phyloP scores from a whole-genome alignment of 495 filamentous ascomycete species.

The Annulohypoxylon stygium region DNA sequence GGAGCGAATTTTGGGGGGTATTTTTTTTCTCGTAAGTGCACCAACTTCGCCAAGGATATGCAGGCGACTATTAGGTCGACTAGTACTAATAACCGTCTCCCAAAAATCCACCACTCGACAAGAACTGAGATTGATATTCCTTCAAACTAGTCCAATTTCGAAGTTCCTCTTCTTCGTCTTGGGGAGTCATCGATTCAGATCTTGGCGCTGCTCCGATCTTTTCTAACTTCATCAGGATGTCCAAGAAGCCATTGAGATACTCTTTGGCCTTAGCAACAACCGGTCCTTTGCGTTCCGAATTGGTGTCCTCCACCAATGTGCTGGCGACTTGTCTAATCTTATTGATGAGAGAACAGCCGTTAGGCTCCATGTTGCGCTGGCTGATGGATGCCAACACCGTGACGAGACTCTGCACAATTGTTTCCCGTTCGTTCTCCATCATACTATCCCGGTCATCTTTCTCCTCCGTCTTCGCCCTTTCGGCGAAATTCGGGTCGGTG shows the following conservation, averaged over 20 bases:
- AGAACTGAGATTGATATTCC: slow-evolving; percentile 78
- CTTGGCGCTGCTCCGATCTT: slow-evolving; percentile 56
- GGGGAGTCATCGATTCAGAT: slow-evolving; percentile 52
- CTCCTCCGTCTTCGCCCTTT: slow-evolving; percentile 33
- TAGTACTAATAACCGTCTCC: slow-evolving; percentile 31
- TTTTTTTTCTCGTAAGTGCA: neutral
- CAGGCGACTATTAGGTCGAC: neutral
- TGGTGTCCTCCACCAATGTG: slow-evolving; percentile 75
- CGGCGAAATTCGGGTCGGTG: slow-evolving; percentile 48
- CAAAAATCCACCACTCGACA: slow-evolving; percentile 70
- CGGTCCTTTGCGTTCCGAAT: slow-evolving; percentile 68
- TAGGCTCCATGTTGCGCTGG: slow-evolving; percentile 85
- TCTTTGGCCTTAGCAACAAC: slow-evolving; percentile 70
- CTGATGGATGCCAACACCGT: slow-evolving; percentile 76
- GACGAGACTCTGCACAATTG: slow-evolving; percentile 80
- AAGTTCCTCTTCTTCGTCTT: slow-evolving; percentile 80
- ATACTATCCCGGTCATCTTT: slow-evolving; percentile 60
- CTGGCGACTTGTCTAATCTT: slow-evolving; percentile 83
- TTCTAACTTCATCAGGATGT: slow-evolving; percentile 79
- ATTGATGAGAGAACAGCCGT: slow-evolving; percentile 76
- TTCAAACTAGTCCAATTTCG: slow-evolving; percentile 79
- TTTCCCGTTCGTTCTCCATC: slow-evolving; percentile 77
- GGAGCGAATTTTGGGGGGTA: neutral
- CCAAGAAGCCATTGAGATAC: slow-evolving; percentile 74
- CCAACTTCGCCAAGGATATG: neutral